phyloP scores from a whole-genome alignment of 2,329 filamentous ascomycete species.

The Colletotrichum viniferum region DNA sequence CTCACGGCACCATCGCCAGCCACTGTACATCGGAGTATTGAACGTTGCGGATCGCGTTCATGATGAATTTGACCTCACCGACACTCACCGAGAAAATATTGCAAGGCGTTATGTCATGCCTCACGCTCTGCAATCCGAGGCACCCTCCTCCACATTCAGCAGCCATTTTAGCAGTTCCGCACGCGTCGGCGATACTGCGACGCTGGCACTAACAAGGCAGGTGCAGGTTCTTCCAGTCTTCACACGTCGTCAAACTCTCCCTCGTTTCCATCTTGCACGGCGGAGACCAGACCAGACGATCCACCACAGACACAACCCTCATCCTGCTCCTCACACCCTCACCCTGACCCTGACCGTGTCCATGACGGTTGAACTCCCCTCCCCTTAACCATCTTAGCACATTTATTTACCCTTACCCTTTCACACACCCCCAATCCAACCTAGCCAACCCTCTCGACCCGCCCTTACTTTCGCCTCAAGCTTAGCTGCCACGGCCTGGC shows the following conservation, averaged over 20 bases:
- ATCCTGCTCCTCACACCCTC: not conserved
- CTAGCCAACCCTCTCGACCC: not conserved
- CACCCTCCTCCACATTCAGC: not conserved
- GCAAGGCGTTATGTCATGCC: not conserved
- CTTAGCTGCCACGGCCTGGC: not conserved
- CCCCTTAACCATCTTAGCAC: not conserved
- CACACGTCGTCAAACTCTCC: constrained; percentile 15
- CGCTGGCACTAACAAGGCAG: not conserved
- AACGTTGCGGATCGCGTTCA: not conserved
- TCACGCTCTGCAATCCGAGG: not conserved
- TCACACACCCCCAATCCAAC: not conserved
- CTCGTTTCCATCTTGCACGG: constrained; percentile 5
- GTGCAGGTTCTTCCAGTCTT: constrained; percentile 4
- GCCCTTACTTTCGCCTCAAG: not conserved
- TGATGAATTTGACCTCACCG: not conserved
- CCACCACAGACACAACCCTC: constrained; percentile 19
- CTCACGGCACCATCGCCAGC: not conserved
- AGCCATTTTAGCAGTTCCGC: not conserved
- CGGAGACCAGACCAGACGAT: constrained; percentile 17
- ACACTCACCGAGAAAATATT: not conserved
- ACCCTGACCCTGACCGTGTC: not conserved
- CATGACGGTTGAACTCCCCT: not conserved
- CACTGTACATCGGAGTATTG: not conserved
- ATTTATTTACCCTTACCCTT: not conserved
- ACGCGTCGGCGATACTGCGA: not conserved